Conservation (phyloP, 352 stramenopile genomes). For the Globisporangium megalacanthum region DNA sequence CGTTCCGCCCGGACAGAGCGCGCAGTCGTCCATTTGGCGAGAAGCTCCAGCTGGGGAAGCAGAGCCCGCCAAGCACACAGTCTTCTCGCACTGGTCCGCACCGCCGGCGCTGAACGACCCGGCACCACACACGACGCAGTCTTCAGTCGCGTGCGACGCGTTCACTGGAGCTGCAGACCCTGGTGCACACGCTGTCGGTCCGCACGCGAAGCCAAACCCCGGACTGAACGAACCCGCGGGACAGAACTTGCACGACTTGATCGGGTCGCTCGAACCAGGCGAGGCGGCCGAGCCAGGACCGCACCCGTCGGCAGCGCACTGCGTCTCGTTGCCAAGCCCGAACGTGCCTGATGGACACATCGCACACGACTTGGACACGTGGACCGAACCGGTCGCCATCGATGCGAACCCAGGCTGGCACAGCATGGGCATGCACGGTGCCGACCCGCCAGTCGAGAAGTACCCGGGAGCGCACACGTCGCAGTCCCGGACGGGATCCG, state of each 20-base stretch:
- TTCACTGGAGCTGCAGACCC: conserved; percentile 20
- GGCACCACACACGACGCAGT: conserved; percentile 24
- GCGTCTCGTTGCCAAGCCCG: conserved; percentile 25
- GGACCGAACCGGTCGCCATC: conserved; percentile 9
- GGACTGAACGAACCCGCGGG: conserved; percentile 26
- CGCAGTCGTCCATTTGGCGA: conserved; percentile 26
- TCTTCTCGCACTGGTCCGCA: conserved; percentile 20
- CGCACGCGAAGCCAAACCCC: conserved; percentile 22
- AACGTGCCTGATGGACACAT: conserved; percentile 27
- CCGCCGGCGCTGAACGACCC: conserved; percentile 30
- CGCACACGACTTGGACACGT: conserved; percentile 19
- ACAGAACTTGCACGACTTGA: conserved; percentile 29
- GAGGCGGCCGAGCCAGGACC: conserved; percentile 21
- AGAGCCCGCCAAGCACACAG: conserved; percentile 23
- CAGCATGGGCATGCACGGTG: conserved; percentile 24
- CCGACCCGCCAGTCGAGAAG: conserved; percentile 28
- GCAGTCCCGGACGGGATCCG: conserved; percentile 18
- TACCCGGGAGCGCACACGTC: conserved; percentile 23
- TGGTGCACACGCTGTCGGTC: conserved; percentile 18
- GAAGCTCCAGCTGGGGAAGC: conserved; percentile 24
- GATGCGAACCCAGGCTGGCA: conserved; percentile 26
- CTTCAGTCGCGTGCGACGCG: conserved; percentile 18
- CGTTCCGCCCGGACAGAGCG: conserved; percentile 22
- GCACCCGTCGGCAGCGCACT: conserved; percentile 26
- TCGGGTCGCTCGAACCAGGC: conserved; percentile 20